Percentiles rank a stretch among this genome's conserved stretches.
Conservation (phyloP, 495 filamentous ascomycete species). For the Annulohypoxylon maeteangense region DNA sequence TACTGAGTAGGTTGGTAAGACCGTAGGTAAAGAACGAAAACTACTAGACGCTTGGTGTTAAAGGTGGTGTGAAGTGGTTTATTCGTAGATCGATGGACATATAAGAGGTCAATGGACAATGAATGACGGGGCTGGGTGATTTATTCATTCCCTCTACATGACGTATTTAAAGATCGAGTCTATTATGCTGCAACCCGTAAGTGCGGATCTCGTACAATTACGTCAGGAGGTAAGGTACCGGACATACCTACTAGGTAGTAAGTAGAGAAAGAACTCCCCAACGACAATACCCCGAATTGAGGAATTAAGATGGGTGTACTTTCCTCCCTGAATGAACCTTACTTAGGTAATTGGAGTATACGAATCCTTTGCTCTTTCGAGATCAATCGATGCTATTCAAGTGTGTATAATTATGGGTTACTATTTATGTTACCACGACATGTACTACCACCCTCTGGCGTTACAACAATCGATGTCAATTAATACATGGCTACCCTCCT, state of each 20-base stretch:
- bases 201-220: not conserved
- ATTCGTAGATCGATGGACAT: not conserved
- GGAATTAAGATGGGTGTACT: not conserved
- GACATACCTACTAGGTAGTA: not conserved
- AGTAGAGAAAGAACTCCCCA: not conserved
- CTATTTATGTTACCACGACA: constrained; percentile 22
- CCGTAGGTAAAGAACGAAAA: not conserved
- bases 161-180: not conserved
- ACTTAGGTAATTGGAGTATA: not conserved
- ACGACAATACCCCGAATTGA: not conserved
- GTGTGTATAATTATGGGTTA: not conserved
- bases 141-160: not conserved
- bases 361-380: not conserved
- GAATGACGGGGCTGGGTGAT: not conserved
- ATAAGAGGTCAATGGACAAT: not conserved
- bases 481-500: constrained; percentile 20
- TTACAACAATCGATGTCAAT: constrained; percentile 1
- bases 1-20: no score
- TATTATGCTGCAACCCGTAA: not conserved
- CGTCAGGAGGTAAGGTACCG: not conserved
- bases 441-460: constrained; percentile 23
- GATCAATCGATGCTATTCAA: not conserved
- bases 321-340: not conserved
- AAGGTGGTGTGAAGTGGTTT: not conserved
- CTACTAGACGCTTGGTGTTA: not conserved